Evolutionary conservation across 2,329 filamentous ascomycete species (phyloP).

Genomic region (Hortaea sp.): DNA sequence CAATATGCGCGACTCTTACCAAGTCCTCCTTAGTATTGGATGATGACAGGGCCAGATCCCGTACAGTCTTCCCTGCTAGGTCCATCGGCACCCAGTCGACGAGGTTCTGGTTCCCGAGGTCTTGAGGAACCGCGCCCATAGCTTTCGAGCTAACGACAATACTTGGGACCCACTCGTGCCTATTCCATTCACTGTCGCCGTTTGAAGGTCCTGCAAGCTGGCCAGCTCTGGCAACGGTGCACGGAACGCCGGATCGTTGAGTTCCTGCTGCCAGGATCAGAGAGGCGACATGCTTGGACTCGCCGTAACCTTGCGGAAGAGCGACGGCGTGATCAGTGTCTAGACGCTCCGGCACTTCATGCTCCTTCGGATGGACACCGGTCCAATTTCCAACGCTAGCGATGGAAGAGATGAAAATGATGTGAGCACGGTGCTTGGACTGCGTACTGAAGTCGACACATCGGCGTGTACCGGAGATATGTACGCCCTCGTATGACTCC

Average conservation of each 20-base stretch:
- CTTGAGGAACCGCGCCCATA: slow-evolving; percentile 28
- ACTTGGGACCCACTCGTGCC: slow-evolving; percentile 33
- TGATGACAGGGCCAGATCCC: slow-evolving; percentile 11
- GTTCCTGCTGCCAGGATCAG: slow-evolving; percentile 23
- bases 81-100: slow-evolving; percentile 40
- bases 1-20: slow-evolving; percentile 15
- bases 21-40: background rate
- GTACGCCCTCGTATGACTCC: slow-evolving; percentile 20
- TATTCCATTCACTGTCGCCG: slow-evolving; percentile 28
- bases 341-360: slow-evolving; percentile 22
- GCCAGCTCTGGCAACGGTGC: slow-evolving; percentile 14
- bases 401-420: slow-evolving; percentile 31
- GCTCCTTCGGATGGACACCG: slow-evolving; percentile 4
- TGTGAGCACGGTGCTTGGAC: slow-evolving; percentile 16
- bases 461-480: slow-evolving; percentile 21
- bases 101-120: slow-evolving; percentile 23
- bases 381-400: slow-evolving; percentile 24
- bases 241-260: slow-evolving; percentile 11
- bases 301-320: slow-evolving; percentile 27
- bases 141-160: slow-evolving; percentile 31
- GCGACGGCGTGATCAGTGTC: slow-evolving; percentile 17
- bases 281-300: slow-evolving; percentile 27
- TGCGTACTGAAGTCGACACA: slow-evolving; percentile 17
- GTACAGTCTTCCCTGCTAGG: slow-evolving; percentile 26
- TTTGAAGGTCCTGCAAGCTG: slow-evolving; percentile 18